Evolutionary conservation across 179 eudicot genomes (phyloP), one percentile per base, ranked within the genome.

Genomic region (Actinidia polygama): DNA sequence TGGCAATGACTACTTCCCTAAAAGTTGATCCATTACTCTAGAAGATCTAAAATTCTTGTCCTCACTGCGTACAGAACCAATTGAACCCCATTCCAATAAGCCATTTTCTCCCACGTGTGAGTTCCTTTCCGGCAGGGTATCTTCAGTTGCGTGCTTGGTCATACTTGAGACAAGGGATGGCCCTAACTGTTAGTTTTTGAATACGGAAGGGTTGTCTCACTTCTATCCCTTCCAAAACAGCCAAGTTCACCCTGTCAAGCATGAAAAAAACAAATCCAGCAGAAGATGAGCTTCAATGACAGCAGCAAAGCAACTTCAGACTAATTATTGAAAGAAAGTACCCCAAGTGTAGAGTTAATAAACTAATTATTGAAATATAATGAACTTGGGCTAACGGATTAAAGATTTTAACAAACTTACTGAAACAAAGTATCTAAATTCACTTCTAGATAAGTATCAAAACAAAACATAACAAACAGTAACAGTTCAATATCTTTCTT

Each of bases 241-340:
- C 79, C 75, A 79, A 72, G 68, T 53, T 83, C 82, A 79, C 67
- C 21, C 85, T 83, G 82, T 63, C 74, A 78, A 64, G 62, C 30
- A 83, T 50, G 67, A 50, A 30, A 50, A 67, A 71, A 26, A 78
- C 14, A 69, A 30, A 69, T 55, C 26, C 66, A 19, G 61, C 57
- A 70, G 69, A 69, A 77, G 58, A 63, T 1, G 61, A 69, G 61
- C 18, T 23, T 26, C 24, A 66, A 44, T 30, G n/a, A 7, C 4
- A 77, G 76, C 69, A 54, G 58, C 10, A 82, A 67, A 51, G 58
- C 16, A 23, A 77, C 74, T 47, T 54, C 15, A 5, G 49, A n/a
- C n/a, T n/a, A n/a, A n/a, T n/a, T n/a, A n/a, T n/a, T n/a, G n/a
- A n/a, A n/a, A n/a, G n/a, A n/a, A n/a, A n/a, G n/a, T n/a, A n/a